Evolutionary conservation across 2,329 filamentous ascomycete genomes (phyloP), one percentile per base, ranked within the genome.

Genomic region (Emmonsiellopsis sp.): DNA sequence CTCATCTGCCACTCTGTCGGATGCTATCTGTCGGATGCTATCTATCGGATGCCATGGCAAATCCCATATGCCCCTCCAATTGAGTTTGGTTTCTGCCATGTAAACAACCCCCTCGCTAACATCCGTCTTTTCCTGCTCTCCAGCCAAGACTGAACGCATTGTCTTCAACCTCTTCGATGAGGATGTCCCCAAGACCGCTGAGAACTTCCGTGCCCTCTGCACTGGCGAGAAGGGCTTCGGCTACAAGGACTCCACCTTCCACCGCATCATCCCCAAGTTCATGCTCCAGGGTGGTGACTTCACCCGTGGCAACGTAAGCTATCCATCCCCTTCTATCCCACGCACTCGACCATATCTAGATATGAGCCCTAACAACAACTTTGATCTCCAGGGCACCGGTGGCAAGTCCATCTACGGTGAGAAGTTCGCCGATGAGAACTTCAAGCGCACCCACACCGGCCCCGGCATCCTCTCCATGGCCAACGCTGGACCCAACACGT

Each of bases 271-370:
- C 74, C 87, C 87, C 63, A 73, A 88, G 55, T 95, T 95, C 82
- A 95, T 95, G 90, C 85, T 95, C 65, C 90, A 95, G 82, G 90
- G 89, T 72, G 89, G 89, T 81, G 89, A 95, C 81, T 94, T 94
- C 79, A 94, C 89, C 75, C 87, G 87, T 69, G 83, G 84, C 69
- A 93, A 94, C 75, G 90, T 95, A 79, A 73, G 87, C 76, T 27
- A 13, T 17, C 39, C 2, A 14, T 14, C 27, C 32, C 21, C 46
- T 47, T 27, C 9, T 2, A 7, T 14, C 2, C 31, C n/a, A 21
- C 5, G 17, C 17, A 17, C 17, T 17, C 17, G 17, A 31, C 33
- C 32, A 10, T 11, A 2, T 31, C 43, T 31, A 40, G 27, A 9
- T 39, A 32, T 11, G 11, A 11, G 10, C 10, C 6, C 37, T 11